Evolutionary conservation across 2,329 filamentous ascomycete genomes (phyloP).

Genomic region (Diplocarpon mali): DNA sequence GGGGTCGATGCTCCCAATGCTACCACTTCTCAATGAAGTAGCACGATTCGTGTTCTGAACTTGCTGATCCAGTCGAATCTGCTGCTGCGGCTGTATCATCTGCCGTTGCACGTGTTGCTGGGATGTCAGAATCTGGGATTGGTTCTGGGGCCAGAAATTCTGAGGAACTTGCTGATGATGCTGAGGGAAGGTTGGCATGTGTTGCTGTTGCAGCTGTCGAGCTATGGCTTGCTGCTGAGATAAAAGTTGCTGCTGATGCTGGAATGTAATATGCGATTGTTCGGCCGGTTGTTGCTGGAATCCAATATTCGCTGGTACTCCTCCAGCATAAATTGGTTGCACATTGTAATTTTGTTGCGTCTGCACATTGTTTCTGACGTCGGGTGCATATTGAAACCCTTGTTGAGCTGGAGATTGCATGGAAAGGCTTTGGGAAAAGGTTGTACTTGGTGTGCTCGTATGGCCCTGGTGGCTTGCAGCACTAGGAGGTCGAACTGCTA

Average conservation of each 20-base stretch:
- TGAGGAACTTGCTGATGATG: constrained; percentile 7
- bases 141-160: not conserved
- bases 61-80: constrained; percentile 9
- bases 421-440: constrained; percentile 16
- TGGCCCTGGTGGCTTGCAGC: constrained; percentile 8
- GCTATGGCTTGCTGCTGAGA: not conserved
- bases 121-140: not conserved
- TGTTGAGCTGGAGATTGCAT: constrained; percentile 21
- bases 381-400: constrained; percentile 5
- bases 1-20: constrained; percentile 1
- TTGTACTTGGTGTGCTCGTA: constrained; percentile 15
- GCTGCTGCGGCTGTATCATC: constrained; percentile 5
- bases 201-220: constrained; percentile 3
- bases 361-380: constrained; percentile 7
- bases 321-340: not conserved
- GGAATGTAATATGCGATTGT: constrained; percentile 1
- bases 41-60: constrained; percentile 9
- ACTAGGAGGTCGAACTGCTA: constrained; percentile 9
- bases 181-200: not conserved
- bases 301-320: too few relatives aligned
- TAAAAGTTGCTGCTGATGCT: constrained; percentile 1
- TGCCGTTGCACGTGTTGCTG: not conserved
- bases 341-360: not conserved
- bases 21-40: constrained; percentile 10
- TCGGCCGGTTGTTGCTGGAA: not conserved